Evolutionary conservation across 331 rosid genomes (phyloP), one percentile per base, ranked within the genome.

Genomic region (Prunus yedoensis): DNA sequence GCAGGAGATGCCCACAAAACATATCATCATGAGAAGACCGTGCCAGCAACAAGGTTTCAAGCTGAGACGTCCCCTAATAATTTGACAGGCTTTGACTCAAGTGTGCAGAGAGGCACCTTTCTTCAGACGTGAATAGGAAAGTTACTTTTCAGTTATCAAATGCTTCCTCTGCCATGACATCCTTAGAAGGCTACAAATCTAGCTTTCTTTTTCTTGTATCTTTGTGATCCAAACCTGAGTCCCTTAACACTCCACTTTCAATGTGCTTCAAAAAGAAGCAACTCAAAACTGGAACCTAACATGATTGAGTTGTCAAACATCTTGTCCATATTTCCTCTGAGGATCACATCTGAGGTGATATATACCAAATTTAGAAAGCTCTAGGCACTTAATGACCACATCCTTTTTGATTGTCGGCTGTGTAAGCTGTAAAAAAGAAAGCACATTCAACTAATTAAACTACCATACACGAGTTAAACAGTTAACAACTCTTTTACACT

Each of bases 1-100:
- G 97, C 86, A 16, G 86, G 76, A 54, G 87, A 86, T 83, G 89
- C 85, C 21, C 77, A 88, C 69, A 83, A 79, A 56, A 46, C 77
- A 5, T 57, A 14, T 66, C 83, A n/a, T 61, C 85, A 59, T 71
- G 86, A 80, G 79, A 84, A 78, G 78, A 51, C 79, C 65, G 28
- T 27, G 28, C 28, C 28, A 27, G 28, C 28, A 27, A 2, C 28
- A 27, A 27, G 28, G 28, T 27, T 27, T 27, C 28, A 27, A 27
- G 28, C 28, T 27, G 28, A 27, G 28, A 27, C 28, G 28, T 27
- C 28, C 28, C 28, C 28, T 27, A 27, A 27, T 27, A 27, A 27
- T 27, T 27, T 27, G 28, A 27, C 28, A 27, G 3, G 3, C 28
- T 27, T 27, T 27, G 28, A 27, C 28, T 27, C 28, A 27, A 62